Evolutionary conservation across 352 stramenopile genomes (phyloP), one percentile per base, ranked within the genome.

Genomic region (Phytophthora vignae): DNA sequence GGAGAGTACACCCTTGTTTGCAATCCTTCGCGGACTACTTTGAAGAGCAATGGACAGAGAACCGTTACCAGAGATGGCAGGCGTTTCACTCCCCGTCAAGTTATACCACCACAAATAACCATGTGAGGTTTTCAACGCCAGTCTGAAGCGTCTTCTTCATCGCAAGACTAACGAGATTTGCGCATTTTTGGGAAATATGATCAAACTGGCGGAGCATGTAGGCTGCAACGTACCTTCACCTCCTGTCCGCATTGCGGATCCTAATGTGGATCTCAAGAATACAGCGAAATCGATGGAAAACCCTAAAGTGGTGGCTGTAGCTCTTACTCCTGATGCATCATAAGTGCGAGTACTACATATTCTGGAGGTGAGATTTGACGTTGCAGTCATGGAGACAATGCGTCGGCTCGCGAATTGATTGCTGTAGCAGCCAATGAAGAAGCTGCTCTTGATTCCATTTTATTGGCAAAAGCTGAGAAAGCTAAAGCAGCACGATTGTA

Each of bases 241-340:
- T 42, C 3, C 36, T 7, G 8, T 42, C 12, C 12, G 9, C 8
- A 67, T 66, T 36, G 49, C 49, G 36, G n/a, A 8, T 4, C 36
- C 38, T 11, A 67, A 67, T 25, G 40, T 19, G 6, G 58, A 73
- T 9, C 42, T 72, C 3, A 67, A 59, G 31, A 38, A 21, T n/a
- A 46, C 29, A 27, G 65, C 65, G 22, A 72, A 57, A 25, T 66
- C 49, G 56, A 66, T 67, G 57, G 6, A 62, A 19, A 67, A 63
- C 12, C 27, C 36, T 1, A 59, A 67, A 44, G n/a, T 27, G 50
- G 57, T 72, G 3, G 38, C 31, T 22, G 9, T 67, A 12, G 17
- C 52, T 31, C 27, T 31, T 31, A 31, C 17, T 12, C 4, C 9
- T 3, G 19, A 53, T 1, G 40, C 50, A 4, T 44, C 27, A 33